These are phyloP conservation scores for Ilex aquifolium DNA, from an alignment of 257 asterid genomes.

Conservation along the genomic window DNA sequence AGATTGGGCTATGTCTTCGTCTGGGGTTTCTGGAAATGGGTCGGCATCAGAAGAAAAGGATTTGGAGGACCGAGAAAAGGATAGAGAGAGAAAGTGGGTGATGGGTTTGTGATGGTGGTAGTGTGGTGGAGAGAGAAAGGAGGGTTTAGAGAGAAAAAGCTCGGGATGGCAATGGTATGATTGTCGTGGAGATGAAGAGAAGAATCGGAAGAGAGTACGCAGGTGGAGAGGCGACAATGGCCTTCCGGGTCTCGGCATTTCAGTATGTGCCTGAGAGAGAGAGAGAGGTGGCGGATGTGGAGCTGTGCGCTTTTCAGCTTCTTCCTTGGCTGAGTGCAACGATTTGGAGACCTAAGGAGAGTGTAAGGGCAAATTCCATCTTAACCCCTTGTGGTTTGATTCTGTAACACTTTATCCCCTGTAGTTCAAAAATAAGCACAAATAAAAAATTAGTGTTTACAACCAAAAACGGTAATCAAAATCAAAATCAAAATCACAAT, in stretches of 20 bases:
- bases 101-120: constrained; percentile 12
- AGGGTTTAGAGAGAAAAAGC: constrained; percentile 4
- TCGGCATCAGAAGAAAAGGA: constrained; percentile 33
- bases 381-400: no score
- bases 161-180: constrained; percentile 15
- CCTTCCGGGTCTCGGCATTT: constrained; percentile 56
- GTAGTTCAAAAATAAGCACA: no score
- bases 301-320: no score
- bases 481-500: no score
- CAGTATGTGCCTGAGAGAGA: constrained; percentile 1
- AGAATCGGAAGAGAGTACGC: constrained; percentile 40
- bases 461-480: no score
- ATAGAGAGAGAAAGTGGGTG: constrained; percentile 6
- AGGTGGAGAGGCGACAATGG: constrained; percentile 36
- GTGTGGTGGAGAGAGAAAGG: constrained; percentile 9
- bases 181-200: constrained; percentile 21
- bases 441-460: no score
- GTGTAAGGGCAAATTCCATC: no score
- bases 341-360: no score
- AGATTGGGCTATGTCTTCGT: constrained; percentile 22
- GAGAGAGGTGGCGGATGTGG: background rate
- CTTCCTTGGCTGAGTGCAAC: no score
- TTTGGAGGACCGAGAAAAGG: constrained; percentile 15
- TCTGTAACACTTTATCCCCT: no score
- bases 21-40: constrained; percentile 14